A percentile compares a stretch with the other conserved stretches of the same genome.
Conservation (phyloP, 2,329 filamentous ascomycete species). For the Leptographium radiaticola region DNA sequence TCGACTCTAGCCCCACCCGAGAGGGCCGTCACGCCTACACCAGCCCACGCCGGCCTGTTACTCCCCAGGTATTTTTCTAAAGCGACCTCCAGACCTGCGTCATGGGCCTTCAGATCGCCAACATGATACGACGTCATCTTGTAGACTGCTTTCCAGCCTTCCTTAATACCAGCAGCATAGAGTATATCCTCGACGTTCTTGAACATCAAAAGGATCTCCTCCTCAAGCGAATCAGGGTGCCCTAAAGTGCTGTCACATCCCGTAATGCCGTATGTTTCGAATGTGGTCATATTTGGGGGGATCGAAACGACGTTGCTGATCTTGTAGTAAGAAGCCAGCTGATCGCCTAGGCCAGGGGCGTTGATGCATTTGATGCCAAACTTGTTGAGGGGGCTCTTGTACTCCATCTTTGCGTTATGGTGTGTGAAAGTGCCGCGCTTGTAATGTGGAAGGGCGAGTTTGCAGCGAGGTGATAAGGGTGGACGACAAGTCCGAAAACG, state of each 20-base stretch:
- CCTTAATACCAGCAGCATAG: background rate
- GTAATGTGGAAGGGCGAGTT: no score
- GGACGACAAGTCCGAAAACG: no score
- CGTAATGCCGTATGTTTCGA: background rate
- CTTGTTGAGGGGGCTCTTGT: background rate
- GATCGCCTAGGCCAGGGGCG: background rate
- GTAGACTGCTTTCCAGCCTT: constrained; percentile 1
- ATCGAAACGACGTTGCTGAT: background rate
- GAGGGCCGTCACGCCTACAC: background rate
- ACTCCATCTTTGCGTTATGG: background rate
- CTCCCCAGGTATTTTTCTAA: background rate
- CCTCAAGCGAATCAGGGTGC: background rate
- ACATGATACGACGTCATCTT: background rate
- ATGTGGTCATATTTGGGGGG: background rate
- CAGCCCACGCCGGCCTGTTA: background rate
- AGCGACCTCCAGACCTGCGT: background rate
- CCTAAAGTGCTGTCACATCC: background rate
- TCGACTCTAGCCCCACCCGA: background rate
- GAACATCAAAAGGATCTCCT: background rate
- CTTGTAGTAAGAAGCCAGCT: background rate
- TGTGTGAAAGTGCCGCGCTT: no score
- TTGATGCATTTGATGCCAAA: background rate
- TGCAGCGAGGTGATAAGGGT: no score
- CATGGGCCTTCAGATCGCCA: background rate
- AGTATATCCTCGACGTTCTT: background rate